phyloP scores from a whole-genome alignment of 768 basidiomycete genomes.

The Gymnopilus junonius region DNA sequence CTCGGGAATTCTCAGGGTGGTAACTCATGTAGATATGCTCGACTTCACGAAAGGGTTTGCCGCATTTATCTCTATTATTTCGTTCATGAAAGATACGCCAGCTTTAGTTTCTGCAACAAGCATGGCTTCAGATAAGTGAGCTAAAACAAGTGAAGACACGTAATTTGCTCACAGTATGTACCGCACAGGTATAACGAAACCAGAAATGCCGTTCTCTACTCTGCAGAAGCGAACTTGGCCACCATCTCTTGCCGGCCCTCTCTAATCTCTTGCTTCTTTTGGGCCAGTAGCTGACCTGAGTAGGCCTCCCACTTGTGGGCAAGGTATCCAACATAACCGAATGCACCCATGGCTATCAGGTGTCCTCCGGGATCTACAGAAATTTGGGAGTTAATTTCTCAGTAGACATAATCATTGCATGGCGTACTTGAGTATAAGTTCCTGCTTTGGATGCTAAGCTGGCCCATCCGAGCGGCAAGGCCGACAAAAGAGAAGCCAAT shows the following conservation, averaged over 20 bases:
- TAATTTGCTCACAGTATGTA: constrained; percentile 6
- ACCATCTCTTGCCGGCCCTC: constrained; percentile 49
- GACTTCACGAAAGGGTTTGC: background rate
- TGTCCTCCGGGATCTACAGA: constrained; percentile 74
- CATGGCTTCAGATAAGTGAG: background rate
- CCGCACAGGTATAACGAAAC: constrained; percentile 12
- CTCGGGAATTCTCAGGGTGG: background rate
- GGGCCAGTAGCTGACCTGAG: constrained; percentile 61
- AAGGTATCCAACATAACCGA: constrained; percentile 79
- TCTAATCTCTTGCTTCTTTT: constrained; percentile 64
- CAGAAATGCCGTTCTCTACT: constrained; percentile 1
- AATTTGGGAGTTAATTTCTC: background rate
- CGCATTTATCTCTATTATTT: constrained; percentile 3
- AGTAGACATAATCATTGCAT: background rate
- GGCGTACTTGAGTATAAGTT: constrained; percentile 81
- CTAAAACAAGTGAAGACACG: background rate
- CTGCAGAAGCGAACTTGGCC: constrained; percentile 32
- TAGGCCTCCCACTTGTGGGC: constrained; percentile 68
- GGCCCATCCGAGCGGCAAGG: constrained; percentile 81
- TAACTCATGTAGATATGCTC: background rate
- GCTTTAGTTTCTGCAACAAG: constrained; percentile 4
- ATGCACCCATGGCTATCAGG: constrained; percentile 66
- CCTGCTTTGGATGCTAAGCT: constrained; percentile 84
- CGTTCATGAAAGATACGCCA: background rate
- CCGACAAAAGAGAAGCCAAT: constrained; percentile 84